A percentile compares a stretch with the other conserved stretches of the same genome.
Conservation (phyloP, 352 stramenopile genomes). For the Phytophthora fragariaefolia region DNA sequence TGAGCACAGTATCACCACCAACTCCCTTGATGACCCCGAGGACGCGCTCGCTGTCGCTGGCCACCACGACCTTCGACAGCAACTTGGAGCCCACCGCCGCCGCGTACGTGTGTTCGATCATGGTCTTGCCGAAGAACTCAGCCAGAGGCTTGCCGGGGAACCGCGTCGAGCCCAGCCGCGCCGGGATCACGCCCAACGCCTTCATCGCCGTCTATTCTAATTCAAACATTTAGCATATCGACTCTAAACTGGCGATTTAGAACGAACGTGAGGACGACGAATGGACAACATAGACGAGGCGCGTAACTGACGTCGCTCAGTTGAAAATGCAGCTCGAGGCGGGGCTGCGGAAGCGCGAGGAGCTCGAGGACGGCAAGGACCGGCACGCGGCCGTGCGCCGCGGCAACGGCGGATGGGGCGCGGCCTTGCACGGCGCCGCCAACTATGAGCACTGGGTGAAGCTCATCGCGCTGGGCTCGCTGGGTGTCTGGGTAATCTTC, state of each 20-base stretch:
- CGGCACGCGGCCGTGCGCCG: slow-evolving; percentile 48
- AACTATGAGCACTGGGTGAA: slow-evolving; percentile 75
- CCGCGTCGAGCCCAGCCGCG: slow-evolving; percentile 71
- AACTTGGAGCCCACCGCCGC: slow-evolving; percentile 54
- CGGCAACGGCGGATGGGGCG: slow-evolving; percentile 28
- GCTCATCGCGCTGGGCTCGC: slow-evolving; percentile 51
- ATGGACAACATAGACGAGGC: slow-evolving; percentile 8
- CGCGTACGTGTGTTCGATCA: slow-evolving; percentile 87
- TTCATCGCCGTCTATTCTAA: slow-evolving; percentile 49
- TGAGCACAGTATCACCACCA: slow-evolving; percentile 64
- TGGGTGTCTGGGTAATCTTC: slow-evolving; percentile 69
- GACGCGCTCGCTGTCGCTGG: slow-evolving; percentile 76
- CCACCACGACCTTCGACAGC: slow-evolving; percentile 80
- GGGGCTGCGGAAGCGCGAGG: slow-evolving; percentile 48
- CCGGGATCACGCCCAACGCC: slow-evolving; percentile 81
- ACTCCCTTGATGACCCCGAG: slow-evolving; percentile 50
- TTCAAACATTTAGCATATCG: no score
- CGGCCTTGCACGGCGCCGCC: slow-evolving; percentile 21
- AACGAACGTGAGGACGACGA: neutral
- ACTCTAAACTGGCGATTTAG: neutral
- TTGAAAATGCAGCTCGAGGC: slow-evolving; percentile 66
- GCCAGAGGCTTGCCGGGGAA: slow-evolving; percentile 83
- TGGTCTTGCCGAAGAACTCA: slow-evolving; percentile 80
- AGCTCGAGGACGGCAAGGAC: slow-evolving; percentile 62
- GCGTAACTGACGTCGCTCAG: slow-evolving; percentile 6